Percentiles rank a stretch among this genome's conserved stretches.
Evolutionary conservation across 2,329 filamentous ascomycete genomes (phyloP).

Genomic region (Epicoccum nigrum): DNA sequence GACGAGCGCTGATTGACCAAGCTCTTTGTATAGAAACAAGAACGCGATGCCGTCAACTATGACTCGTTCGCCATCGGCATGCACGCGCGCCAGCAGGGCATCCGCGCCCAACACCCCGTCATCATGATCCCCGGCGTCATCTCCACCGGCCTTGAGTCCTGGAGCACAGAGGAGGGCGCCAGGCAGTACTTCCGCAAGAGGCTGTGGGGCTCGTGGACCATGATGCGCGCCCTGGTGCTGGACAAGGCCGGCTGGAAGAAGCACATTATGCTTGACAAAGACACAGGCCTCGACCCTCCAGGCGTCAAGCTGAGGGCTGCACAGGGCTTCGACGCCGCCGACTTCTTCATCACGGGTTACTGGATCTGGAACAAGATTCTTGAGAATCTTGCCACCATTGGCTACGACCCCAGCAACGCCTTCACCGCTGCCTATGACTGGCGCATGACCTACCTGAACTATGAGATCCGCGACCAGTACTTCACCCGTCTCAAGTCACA

Average conservation of each 20-base stretch:
- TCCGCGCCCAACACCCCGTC: slow-evolving; percentile 82
- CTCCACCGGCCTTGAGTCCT: slow-evolving; percentile 94
- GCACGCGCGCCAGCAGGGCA: slow-evolving; percentile 79
- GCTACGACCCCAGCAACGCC: slow-evolving; percentile 85
- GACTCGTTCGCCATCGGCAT: slow-evolving; percentile 92
- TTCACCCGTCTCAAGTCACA: slow-evolving; percentile 89
- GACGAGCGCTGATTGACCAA: slow-evolving; percentile 33
- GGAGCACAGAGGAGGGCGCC: slow-evolving; percentile 86
- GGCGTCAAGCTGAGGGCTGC: slow-evolving; percentile 89
- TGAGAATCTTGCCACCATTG: slow-evolving; percentile 93
- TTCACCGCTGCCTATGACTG: slow-evolving; percentile 83
- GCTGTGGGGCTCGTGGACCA: slow-evolving; percentile 97
- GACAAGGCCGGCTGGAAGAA: slow-evolving; percentile 95
- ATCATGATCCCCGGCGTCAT: slow-evolving; percentile 99
- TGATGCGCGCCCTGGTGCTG: slow-evolving; percentile 93
- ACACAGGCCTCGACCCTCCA: slow-evolving; percentile 88
- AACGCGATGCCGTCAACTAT: slow-evolving; percentile 86
- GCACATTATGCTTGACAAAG: slow-evolving; percentile 95
- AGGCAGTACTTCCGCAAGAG: slow-evolving; percentile 92
- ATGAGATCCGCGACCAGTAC: slow-evolving; percentile 90
- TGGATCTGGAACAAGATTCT: slow-evolving; percentile 99
- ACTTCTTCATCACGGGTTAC: slow-evolving; percentile 89
- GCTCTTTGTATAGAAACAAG: slow-evolving; percentile 67
- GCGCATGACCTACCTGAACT: slow-evolving; percentile 87
- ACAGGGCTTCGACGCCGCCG: slow-evolving; percentile 95